Evolutionary conservation across 2,329 filamentous ascomycete species (phyloP).

Genomic region (Fusarium lyarnte): DNA sequence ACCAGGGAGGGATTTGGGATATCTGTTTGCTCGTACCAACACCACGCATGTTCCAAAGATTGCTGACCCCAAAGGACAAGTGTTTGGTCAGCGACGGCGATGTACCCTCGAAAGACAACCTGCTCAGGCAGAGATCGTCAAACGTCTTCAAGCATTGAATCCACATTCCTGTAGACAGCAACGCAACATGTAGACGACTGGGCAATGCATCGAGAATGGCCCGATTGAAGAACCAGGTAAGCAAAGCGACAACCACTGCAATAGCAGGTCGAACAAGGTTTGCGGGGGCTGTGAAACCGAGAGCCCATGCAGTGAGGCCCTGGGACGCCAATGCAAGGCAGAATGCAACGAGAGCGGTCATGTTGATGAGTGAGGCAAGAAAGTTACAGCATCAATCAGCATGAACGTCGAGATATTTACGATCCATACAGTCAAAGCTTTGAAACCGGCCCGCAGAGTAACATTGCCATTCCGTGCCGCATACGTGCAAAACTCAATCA

Average conservation of each 20-base stretch:
- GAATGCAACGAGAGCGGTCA: background rate
- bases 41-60: constrained; percentile 34
- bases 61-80: constrained; percentile 7
- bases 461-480: background rate
- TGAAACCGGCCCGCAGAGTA: background rate
- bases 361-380: background rate
- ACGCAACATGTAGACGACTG: constrained; percentile 26
- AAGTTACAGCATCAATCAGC: background rate
- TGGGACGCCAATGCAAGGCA: constrained; percentile 14
- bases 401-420: background rate
- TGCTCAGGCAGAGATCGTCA: constrained; percentile 26
- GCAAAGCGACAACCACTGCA: background rate
- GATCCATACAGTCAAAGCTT: background rate
- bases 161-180: constrained; percentile 32
- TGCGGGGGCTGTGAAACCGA: constrained; percentile 11
- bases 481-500: background rate
- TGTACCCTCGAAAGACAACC: background rate
- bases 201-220: constrained; percentile 3
- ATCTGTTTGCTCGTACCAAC: constrained; percentile 14
- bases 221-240: constrained; percentile 24
- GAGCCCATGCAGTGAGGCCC: background rate
- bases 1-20: constrained; percentile 10
- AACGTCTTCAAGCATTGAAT: constrained; percentile 31
- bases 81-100: background rate
- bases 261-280: background rate